Percentiles rank a stretch among this genome's conserved stretches.
Evolutionary conservation across 805 yeast genomes (phyloP).

Genomic region (Cyberlindnera americana): DNA sequence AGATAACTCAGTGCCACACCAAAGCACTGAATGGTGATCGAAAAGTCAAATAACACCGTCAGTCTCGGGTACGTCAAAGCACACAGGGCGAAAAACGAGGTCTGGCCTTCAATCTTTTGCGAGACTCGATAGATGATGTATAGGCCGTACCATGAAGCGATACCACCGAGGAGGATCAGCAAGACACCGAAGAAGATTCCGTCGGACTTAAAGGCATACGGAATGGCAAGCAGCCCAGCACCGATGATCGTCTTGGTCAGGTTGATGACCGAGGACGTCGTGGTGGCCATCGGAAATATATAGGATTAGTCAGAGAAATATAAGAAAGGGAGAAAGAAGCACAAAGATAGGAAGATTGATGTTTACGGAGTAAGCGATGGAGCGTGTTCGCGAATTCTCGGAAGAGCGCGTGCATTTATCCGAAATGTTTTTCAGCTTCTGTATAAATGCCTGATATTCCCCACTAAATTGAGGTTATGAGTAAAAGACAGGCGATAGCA

Average conservation of each 20-base stretch:
- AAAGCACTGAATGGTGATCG: constrained; percentile 74
- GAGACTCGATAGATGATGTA: constrained; percentile 60
- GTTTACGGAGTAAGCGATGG: too few species aligned
- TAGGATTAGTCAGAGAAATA: too few species aligned
- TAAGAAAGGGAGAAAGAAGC: too few species aligned
- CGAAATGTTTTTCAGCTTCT: neutral
- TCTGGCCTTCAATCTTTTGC: constrained; percentile 47
- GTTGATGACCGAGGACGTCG: constrained; percentile 56
- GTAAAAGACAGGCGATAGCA: constrained; percentile 6
- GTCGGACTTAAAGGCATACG: constrained; percentile 66
- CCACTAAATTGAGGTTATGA: too few species aligned
- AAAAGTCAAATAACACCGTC: constrained; percentile 66
- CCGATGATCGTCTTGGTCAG: constrained; percentile 76
- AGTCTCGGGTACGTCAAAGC: constrained; percentile 68
- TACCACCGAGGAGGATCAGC: constrained; percentile 57
- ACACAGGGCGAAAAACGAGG: constrained; percentile 71
- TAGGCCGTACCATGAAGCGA: constrained; percentile 65
- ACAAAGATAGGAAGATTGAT: too few species aligned
- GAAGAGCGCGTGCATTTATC: constrained; percentile 5
- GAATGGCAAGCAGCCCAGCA: constrained; percentile 76
- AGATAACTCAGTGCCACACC: constrained; percentile 73
- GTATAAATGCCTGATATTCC: too few species aligned
- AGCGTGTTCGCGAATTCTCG: constrained; percentile 4
- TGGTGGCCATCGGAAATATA: constrained; percentile 27
- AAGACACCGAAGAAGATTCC: constrained; percentile 56